Evolutionary conservation across 73 alveolate genomes (phyloP), one percentile per base, ranked within the genome.

Genomic region (Diophrys sp.): DNA sequence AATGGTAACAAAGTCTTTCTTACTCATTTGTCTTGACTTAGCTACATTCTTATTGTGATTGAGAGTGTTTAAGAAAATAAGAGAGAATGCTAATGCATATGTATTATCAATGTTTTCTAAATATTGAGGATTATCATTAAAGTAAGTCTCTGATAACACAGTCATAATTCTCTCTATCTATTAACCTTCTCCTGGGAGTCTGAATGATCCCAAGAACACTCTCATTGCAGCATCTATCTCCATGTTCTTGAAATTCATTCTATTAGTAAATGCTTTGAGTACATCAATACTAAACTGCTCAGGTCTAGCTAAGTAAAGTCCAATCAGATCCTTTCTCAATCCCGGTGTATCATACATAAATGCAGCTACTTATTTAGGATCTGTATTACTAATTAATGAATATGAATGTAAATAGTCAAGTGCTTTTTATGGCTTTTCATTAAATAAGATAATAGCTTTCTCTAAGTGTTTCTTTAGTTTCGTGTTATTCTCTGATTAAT

Each of bases 171-270:
- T 89, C 67, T 89, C 96, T 0, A 89, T 88, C 74, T 85, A 67
- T 67, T 89, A 31, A 2, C 91, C 83, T 56, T 89, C 96, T 55
- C 96, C 96, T 18, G 96, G 90, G 25, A 86, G 78, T 72, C 93
- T 81, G 66, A 89, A 89, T 44, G 75, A 77, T 27, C 73, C 74
- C 54, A 89, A 67, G 54, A 80, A 85, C 14, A 85, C 71, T 75
- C 96, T 85, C 78, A 89, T 33, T 1, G 96, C 96, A 57, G 85
- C 90, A 33, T 84, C 89, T 28, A 75, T 74, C 29, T 81, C 83
- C 66, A 75, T 27, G 0, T 71, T 85, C 53, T 83, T 81, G 25
- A 89, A 79, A 70, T 89, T 89, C 31, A 89, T 25, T 55, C 57
- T 56, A 5, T 75, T 33, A 70, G 87, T 69, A 71, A 75, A 85